Base-by-base conservation (phyloP, 352 stramenopile species). In the Peronospora farinosa region DNA sequence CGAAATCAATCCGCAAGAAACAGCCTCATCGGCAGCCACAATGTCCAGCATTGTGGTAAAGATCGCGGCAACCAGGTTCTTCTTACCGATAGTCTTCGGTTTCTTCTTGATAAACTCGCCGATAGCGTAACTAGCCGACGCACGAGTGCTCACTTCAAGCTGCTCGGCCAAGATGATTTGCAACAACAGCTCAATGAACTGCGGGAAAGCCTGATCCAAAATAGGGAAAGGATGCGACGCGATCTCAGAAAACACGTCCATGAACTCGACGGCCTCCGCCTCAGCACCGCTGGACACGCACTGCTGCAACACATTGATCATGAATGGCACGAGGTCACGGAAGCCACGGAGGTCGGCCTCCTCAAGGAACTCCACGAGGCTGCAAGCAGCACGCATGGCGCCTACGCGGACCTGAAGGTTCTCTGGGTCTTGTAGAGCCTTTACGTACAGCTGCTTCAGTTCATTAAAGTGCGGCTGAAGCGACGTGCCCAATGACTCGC, bases 81-180 rank as follows among this genome's bases (percentile, higher is more conserved):
- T 86, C 77, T 92, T 94, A 49, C 80, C 81, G 8, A 94, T 69
- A n/a, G 82, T 84, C 73, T 94, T 94, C 13, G 83, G 83, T 65
- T 94, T 94, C 61, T 84, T 84, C 66, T 91, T 91, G 45, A 92
- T 81, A 55, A 94, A 88, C 60, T 91, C 80, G 28, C 83, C 82
- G 12, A 92, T 78, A 9, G 78, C 78, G 62, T 86, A 88, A 33
- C 74, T 84, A n/a, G 83, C 83, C 31, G 83, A 86, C 1, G 81
- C 77, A 28, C 81, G 83, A 12, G 81, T 94, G 54, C 69, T 80
- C 16, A 79, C 73, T 52, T 94, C 83, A 12, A 94, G 70, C 51
- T 78, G 70, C 33, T 86, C 69, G 13, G 84, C 73, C 32, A 86
- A 42, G 23, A 91, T 81, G 52, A 94, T 86, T 45, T 91, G 79